phyloP scores from a whole-genome alignment of 163 green algal genomes.

The Scenedesmus sp. region DNA sequence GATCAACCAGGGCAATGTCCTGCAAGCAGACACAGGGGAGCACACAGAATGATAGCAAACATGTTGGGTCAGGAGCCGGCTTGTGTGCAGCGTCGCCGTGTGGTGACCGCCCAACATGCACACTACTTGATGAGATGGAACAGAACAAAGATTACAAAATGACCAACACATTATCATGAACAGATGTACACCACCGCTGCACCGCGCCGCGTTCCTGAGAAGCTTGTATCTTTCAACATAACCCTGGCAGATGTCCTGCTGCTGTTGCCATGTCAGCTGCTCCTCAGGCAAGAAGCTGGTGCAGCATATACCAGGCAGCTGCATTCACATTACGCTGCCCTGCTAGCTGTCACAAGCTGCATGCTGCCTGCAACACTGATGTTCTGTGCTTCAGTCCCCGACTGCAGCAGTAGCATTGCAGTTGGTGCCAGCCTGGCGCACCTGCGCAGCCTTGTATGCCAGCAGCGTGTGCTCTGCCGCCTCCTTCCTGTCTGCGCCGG shows the following conservation, averaged over 20 bases:
- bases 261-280: no score
- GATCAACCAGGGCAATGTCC: conserved; percentile 97
- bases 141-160: no score
- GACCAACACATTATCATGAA: no score
- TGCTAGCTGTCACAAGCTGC: neutral
- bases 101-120: neutral
- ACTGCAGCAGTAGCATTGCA: neutral
- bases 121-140: no score
- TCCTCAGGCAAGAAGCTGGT: no score
- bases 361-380: neutral
- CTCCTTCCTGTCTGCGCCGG: conserved; percentile 94
- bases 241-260: neutral
- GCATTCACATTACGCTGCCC: neutral
- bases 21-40: conserved; percentile 62
- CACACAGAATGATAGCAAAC: neutral
- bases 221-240: no score
- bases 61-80: no score
- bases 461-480: conserved; percentile 97
- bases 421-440: conserved; percentile 40
- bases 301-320: no score
- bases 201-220: no score
- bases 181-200: no score
- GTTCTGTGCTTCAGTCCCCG: no score
- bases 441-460: conserved; percentile 98
- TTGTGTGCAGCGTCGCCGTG: neutral